A percentile compares a stretch with the other conserved stretches of the same genome.
phyloP scores from a whole-genome alignment of 495 filamentous ascomycete genomes.

The Penicillium egyptiacum region DNA sequence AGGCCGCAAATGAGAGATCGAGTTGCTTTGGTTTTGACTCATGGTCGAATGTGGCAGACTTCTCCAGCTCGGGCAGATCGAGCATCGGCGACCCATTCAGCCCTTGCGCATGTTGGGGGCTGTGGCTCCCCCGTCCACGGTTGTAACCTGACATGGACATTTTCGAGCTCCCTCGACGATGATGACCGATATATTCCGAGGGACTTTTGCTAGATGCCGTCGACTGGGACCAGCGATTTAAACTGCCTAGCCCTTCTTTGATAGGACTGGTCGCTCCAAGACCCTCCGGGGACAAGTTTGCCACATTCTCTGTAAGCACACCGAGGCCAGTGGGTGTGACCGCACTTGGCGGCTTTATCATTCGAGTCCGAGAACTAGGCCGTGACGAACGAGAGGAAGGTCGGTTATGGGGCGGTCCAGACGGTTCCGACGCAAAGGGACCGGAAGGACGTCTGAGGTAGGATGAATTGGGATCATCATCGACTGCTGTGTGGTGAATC shows the following conservation, averaged over 20 bases:
- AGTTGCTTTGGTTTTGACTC: constrained; percentile 21
- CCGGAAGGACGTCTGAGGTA: constrained; percentile 26
- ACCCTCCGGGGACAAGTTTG: constrained; percentile 14
- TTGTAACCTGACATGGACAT: constrained; percentile 47
- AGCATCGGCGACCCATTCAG: constrained; percentile 24
- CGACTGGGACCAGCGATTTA: constrained; percentile 83
- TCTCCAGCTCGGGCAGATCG: constrained; percentile 23
- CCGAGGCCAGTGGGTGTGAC: constrained; percentile 24
- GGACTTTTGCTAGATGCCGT: constrained; percentile 69
- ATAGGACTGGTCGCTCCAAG: constrained; percentile 43
- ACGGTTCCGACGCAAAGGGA: constrained; percentile 18
- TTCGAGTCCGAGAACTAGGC: constrained; percentile 25
- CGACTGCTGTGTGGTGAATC: constrained; percentile 32
- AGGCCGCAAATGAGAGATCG: constrained; percentile 30
- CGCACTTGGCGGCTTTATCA: constrained; percentile 20
- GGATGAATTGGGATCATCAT: constrained; percentile 29
- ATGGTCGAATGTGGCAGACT: constrained; percentile 24
- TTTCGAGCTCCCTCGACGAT: constrained; percentile 53
- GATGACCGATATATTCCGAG: constrained; percentile 40
- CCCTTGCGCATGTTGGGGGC: constrained; percentile 16
- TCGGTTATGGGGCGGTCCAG: constrained; percentile 17
- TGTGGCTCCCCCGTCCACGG: constrained; percentile 11
- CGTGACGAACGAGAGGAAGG: constrained; percentile 27
- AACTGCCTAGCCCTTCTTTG: constrained; percentile 65
- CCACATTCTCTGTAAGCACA: constrained; percentile 20